Evolutionary conservation across 805 yeast genomes (phyloP), one percentile per base, ranked within the genome.

Genomic region (Candida easanensis): DNA sequence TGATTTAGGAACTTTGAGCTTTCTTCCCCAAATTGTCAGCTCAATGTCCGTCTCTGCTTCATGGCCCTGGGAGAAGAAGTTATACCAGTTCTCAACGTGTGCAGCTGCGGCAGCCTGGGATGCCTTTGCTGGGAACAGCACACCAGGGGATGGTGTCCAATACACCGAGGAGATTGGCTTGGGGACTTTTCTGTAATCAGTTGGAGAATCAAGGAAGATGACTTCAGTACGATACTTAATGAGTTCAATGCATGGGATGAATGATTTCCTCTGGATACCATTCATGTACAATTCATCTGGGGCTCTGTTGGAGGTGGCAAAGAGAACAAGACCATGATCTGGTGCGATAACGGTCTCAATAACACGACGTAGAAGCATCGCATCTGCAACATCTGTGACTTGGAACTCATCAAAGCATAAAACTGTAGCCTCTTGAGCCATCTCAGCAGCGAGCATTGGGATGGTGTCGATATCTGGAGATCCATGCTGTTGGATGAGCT

Each of bases 301-400:
- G 1, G 90, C 90, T 54, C 99, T 79, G 64, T 93, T 93, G 7
- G 97, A 88, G 1, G 99, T 93, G 21, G 96, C 90, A 69, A 93
- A 90, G 9, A 93, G 66, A 2, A 90, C 81, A 18, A 90, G 82
- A 1, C 98, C 98, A 57, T 84, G 84, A 40, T 82, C 77, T 0
- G 82, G 78, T 36, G 84, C 76, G 44, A 90, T 65, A n/a, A 87
- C 71, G 30, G 79, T 64, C 55, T 79, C 77, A 32, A 88, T 58
- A 31, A 90, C 68, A 39, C 97, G 72, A 50, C 99, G 77, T 33
- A 93, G 71, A 26, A 93, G 72, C 98, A 93, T 93, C 2, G 99
- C 99, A 64, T 93, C 99, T 0, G 98, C 99, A 23, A 93, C 97
- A 63, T 93, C 99, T 1, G 96, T 88, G 33, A 93, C 99, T 65